Conservation (phyloP, 805 yeast genomes). For the Kodamaea sagamina region DNA sequence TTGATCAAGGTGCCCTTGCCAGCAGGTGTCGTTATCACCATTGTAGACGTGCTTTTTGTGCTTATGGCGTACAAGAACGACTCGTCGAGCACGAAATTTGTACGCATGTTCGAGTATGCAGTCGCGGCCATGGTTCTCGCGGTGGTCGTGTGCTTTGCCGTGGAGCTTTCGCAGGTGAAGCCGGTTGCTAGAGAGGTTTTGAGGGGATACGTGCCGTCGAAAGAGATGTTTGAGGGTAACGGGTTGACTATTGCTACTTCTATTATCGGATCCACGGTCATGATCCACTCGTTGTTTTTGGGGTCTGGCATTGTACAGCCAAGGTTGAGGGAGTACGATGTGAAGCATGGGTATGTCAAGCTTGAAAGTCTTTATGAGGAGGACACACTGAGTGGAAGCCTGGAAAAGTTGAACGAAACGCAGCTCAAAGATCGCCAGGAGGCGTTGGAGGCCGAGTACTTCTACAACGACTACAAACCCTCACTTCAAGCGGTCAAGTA, state of each 20-base stretch:
- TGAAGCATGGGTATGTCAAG: slow-evolving; percentile 34
- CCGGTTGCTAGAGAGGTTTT: slow-evolving; percentile 35
- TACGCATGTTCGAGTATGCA: slow-evolving; percentile 40
- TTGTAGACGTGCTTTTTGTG: slow-evolving; percentile 48
- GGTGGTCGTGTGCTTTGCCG: slow-evolving; percentile 47
- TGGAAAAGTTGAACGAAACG: slow-evolving; percentile 2
- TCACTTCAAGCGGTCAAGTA: slow-evolving; percentile 70
- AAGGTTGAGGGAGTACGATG: slow-evolving; percentile 47
- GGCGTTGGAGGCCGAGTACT: slow-evolving; percentile 29
- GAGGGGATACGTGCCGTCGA: slow-evolving; percentile 47
- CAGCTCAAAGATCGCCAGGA: slow-evolving; percentile 2
- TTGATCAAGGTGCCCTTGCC: slow-evolving; percentile 46
- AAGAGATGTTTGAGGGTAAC: slow-evolving; percentile 41
- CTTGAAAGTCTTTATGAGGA: slow-evolving; percentile 19
- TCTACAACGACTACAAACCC: slow-evolving; percentile 59
- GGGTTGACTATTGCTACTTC: slow-evolving; percentile 51
- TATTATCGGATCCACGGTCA: slow-evolving; percentile 52
- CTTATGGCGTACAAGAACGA: slow-evolving; percentile 50
- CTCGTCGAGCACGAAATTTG: slow-evolving; percentile 37
- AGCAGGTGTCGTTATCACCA: slow-evolving; percentile 50
- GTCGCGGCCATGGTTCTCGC: slow-evolving; percentile 45
- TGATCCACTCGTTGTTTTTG: slow-evolving; percentile 52
- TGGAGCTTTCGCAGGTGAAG: slow-evolving; percentile 43
- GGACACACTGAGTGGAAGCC: slow-evolving; percentile 1
- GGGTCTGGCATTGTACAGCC: slow-evolving; percentile 54